Evolutionary conservation across 2,329 filamentous ascomycete species (phyloP), one percentile per base, ranked within the genome.

Genomic region (Lachnellula arida): DNA sequence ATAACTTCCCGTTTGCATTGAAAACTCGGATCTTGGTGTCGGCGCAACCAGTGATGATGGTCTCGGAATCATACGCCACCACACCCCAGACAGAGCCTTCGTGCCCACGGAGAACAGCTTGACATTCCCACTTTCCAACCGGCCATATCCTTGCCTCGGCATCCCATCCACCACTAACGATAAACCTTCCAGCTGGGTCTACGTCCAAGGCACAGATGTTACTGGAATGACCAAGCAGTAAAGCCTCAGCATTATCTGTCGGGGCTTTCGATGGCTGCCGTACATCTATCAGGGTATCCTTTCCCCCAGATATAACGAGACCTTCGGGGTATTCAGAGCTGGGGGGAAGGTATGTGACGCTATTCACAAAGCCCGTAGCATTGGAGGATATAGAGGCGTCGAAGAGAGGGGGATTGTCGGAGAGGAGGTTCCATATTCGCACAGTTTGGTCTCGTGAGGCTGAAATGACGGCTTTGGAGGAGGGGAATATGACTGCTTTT

Each of bases 131-230:
- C 63, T 87, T 91, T 42, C 83, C 82, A n/a, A 94, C 76, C 60
- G 80, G 81, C 94, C 94, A 99, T 51, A 97, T 76, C 53, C 91
- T 86, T 28, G 91, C 92, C 61, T 91, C 88, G 32, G 84, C 84
- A 72, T 99, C 94, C 94, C 94, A 99, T 66, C 92, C 89, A 34
- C 93, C 94, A 62, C 93, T 97, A 47, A 97, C 86, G 42, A 97
- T 79, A 70, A 85, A 89, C 46, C 76, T 81, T 2, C 86, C 87
- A 57, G 85, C 81, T 1, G 87, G 81, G 50, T 86, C 87, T 15
- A 90, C 86, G 66, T 96, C 90, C 46, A 99, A 75, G 8, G 92
- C 81, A 71, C 93, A 97, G 46, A 99, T 85, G 66, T 97, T 97
- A 70, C 88, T 82, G 19, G 82, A 80, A 70, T 99, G 94, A 12